Percentiles rank a stretch among this genome's conserved stretches.
These are phyloP conservation scores for Solanum chacoense DNA, from an alignment of 305 asterid species.

Conservation along the genomic window DNA sequence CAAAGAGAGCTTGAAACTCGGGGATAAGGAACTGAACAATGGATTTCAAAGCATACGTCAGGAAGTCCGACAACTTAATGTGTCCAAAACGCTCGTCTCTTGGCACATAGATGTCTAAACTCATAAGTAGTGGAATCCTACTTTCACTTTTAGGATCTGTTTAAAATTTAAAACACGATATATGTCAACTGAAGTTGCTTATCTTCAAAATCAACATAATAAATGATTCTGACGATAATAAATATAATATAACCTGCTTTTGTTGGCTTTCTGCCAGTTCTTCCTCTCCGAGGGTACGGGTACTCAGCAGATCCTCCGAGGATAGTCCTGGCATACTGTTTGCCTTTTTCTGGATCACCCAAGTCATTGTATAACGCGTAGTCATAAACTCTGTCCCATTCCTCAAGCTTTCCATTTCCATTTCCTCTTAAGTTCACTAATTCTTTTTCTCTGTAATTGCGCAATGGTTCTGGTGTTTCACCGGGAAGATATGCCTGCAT, in stretches of 20 bases:
- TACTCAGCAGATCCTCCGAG: neutral
- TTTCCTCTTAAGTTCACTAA: neutral
- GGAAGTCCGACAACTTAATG: neutral
- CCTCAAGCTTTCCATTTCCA: neutral
- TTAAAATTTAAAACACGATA: neutral
- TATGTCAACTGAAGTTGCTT: neutral
- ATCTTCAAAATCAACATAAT: neutral
- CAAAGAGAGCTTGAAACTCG: neutral
- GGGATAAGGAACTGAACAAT: neutral
- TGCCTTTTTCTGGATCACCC: neutral
- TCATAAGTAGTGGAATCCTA: neutral
- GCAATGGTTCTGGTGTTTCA: neutral
- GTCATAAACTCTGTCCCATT: neutral
- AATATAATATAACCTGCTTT: neutral
- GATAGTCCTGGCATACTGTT: neutral
- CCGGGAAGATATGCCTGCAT: neutral
- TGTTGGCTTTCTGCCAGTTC: neutral
- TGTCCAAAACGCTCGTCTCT: neutral
- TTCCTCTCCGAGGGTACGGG: neutral
- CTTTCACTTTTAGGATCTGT: neutral
- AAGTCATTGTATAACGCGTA: neutral
- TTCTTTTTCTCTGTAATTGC: neutral
- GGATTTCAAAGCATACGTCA: neutral
- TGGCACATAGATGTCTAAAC: neutral
- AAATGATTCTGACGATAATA: neutral